Conservation (phyloP, 192 early-diverging fungal genomes). For the Backusella luteola region DNA sequence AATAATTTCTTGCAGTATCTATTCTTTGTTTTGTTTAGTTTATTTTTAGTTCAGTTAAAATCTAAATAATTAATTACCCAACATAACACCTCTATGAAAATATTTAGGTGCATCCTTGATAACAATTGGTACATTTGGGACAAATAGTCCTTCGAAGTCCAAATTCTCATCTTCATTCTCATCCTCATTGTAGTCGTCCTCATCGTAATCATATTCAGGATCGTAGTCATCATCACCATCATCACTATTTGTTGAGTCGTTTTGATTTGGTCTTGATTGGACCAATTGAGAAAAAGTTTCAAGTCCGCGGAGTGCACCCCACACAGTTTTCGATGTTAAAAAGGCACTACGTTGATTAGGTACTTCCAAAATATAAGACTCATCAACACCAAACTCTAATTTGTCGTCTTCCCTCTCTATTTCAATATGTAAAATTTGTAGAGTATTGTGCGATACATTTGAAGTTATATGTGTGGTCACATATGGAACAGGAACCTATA, state of each 20-base stretch:
- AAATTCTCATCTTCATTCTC: conserved; percentile 17
- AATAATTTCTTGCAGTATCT: conserved; percentile 76
- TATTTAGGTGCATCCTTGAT: conserved; percentile 64
- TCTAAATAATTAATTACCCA: conserved; percentile 29
- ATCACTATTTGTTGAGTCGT: background rate
- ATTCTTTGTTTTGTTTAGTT: background rate
- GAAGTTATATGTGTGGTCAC: background rate
- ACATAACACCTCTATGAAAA: conserved; percentile 64
- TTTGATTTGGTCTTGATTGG: conserved; percentile 14
- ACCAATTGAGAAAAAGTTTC: conserved; percentile 76
- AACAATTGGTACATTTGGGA: conserved; percentile 46
- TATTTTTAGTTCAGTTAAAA: background rate
- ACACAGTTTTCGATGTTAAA: conserved; percentile 59
- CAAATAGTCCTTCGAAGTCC: conserved; percentile 21
- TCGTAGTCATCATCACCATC: background rate
- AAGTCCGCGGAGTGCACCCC: conserved; percentile 68
- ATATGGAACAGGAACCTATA: conserved; percentile 21
- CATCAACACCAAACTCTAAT: conserved; percentile 60
- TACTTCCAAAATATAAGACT: conserved; percentile 71
- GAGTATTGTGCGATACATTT: background rate
- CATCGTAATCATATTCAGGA: background rate
- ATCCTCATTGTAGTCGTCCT: background rate
- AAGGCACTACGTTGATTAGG: conserved; percentile 43
- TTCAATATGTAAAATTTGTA: conserved; percentile 37
- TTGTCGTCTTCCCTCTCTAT: conserved; percentile 45